Evolutionary conservation across 2,329 filamentous ascomycete species (phyloP).

Genomic region (Tetracladium maxilliforme): DNA sequence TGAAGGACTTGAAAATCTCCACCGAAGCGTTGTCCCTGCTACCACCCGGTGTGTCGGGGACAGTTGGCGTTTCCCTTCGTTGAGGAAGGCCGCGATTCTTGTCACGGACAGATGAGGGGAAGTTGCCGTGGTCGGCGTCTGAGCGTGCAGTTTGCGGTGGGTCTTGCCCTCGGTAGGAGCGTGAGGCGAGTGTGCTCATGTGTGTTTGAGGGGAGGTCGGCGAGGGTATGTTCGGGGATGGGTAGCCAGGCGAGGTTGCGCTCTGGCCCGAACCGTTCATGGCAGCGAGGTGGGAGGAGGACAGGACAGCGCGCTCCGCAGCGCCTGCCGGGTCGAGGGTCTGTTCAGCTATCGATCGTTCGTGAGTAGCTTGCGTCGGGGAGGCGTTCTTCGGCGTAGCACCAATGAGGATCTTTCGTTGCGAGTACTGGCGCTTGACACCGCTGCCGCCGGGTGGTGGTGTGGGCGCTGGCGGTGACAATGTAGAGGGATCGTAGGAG

Average conservation of each 20-base stretch:
- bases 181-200: constrained; percentile 34
- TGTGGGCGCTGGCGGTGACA: constrained; percentile 42
- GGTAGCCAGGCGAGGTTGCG: constrained; percentile 36
- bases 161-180: too few species aligned
- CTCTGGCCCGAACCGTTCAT: constrained; percentile 49
- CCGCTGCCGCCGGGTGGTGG: constrained; percentile 37
- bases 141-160: too few species aligned
- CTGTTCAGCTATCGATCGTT: constrained; percentile 47
- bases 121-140: constrained; percentile 25
- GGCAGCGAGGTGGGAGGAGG: constrained; percentile 54
- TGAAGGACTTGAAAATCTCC: constrained; percentile 98
- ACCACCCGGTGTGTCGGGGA: constrained; percentile 40
- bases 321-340: constrained; percentile 55
- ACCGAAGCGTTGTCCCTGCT: constrained; percentile 40
- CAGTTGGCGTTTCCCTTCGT: constrained; percentile 45
- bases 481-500: constrained; percentile 31
- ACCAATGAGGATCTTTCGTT: constrained; percentile 59
- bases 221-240: constrained; percentile 54
- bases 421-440: constrained; percentile 59
- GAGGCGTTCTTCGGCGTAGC: constrained; percentile 62
- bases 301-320: constrained; percentile 49
- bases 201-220: constrained; percentile 42
- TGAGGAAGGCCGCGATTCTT: constrained; percentile 7
- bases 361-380: constrained; percentile 53
- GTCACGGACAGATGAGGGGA: constrained; percentile 4